phyloP scores from a whole-genome alignment of 1,284 basidiomycete species.

The Heterobasidion occidentale region DNA sequence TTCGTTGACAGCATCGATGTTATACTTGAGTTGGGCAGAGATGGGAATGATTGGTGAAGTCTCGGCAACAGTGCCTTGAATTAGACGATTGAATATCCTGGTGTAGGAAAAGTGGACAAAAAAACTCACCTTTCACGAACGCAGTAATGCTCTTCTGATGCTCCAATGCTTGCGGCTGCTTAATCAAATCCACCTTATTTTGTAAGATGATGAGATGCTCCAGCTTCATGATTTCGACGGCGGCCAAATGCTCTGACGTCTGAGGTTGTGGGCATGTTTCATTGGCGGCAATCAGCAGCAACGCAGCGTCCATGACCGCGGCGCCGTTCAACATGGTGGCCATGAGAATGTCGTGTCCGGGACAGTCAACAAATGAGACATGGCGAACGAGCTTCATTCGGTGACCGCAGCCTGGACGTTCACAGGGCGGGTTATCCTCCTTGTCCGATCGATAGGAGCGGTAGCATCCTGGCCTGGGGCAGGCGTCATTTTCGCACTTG shows the following conservation, averaged over 20 bases:
- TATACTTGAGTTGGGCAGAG: constrained; percentile 97
- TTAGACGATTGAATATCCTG: not conserved
- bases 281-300: constrained; percentile 93
- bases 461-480: constrained; percentile 92
- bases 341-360: constrained; percentile 96
- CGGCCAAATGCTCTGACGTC: constrained; percentile 96
- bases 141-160: constrained; percentile 90
- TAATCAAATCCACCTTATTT: constrained; percentile 95
- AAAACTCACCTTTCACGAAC: constrained; percentile 77
- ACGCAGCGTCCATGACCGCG: constrained; percentile 98
- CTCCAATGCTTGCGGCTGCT: constrained; percentile 85
- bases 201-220: constrained; percentile 98
- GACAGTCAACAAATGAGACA: constrained; percentile 96
- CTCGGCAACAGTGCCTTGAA: constrained; percentile 90
- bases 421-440: constrained; percentile 90
- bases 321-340: constrained; percentile 99
- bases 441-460: constrained; percentile 91
- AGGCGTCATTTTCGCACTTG: constrained; percentile 92
- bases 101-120: not conserved
- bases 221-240: constrained; percentile 99
- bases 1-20: constrained; percentile 99
- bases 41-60: constrained; percentile 97
- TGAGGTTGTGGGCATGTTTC: constrained; percentile 99
- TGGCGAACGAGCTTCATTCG: constrained; percentile 90
- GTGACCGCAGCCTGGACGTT: constrained; percentile 85